Evolutionary conservation across 2,329 filamentous ascomycete species (phyloP), one percentile per base, ranked within the genome.

Genomic region (Fusarium sp.): DNA sequence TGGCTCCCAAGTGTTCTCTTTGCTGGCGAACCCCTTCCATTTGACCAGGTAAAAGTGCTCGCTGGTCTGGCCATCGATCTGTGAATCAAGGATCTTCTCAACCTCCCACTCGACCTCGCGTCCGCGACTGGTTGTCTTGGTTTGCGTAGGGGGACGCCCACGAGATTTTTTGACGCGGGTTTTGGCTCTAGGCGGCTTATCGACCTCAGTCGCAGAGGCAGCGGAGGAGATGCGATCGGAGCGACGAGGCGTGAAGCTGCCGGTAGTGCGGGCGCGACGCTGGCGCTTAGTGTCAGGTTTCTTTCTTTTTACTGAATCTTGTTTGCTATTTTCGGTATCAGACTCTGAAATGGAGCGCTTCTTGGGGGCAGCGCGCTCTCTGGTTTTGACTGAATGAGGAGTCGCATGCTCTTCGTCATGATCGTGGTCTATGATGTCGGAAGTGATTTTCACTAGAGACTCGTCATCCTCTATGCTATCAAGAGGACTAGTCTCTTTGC

Each of bases 1-100:
- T 2, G 81, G 81, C 72, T 85, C 83, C 84, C 84, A 86, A 0
- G 82, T 84, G 54, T 80, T 84, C 1, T 81, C 68, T 15, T 73
- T 70, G 1, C 64, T 58, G 0, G 73, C 46, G 49, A 76, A 85
- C 0, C 79, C 80, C 61, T 79, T 77, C 84, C 84, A 86, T 69
- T 85, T 84, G 49, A 87, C 77, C 4, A 74, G 58, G 67, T 82
- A 86, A 65, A 78, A 70, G 58, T 77, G 72, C 55, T 76, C 68
- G 57, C 73, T 72, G 1, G 75, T 77, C 6, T 70, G 67, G 7
- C 65, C 66, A 36, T 80, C 76, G 33, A 81, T 71, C 5, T 66
- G 71, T 0, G 74, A 75, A 15, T 76, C 76, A 10, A 83, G 46
- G 29, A 85, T 80, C 4, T 69, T 64, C 64, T 85, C 82, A 0